phyloP scores from a whole-genome alignment of 768 basidiomycete species.

The Boletus reticulatus region DNA sequence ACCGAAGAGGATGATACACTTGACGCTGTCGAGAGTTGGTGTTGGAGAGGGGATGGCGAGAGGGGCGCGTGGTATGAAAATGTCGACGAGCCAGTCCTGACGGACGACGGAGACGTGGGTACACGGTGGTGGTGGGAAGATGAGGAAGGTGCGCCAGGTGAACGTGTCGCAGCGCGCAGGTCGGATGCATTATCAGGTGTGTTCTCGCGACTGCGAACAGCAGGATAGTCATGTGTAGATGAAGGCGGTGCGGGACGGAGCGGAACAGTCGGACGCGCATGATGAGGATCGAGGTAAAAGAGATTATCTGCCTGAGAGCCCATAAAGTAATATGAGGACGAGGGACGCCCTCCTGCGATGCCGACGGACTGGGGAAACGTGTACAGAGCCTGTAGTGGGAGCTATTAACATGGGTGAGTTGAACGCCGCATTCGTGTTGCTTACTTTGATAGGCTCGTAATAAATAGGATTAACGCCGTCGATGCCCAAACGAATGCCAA shows the following conservation, averaged over 20 bases:
- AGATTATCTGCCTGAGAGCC: constrained; percentile 87
- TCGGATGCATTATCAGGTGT: constrained; percentile 34
- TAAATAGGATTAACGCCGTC: constrained; percentile 96
- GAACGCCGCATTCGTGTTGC: constrained; percentile 7
- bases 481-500: constrained; percentile 84
- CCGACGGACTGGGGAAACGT: constrained; percentile 95
- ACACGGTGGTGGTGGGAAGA: constrained; percentile 32
- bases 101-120: constrained; percentile 53
- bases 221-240: constrained; percentile 22
- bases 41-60: constrained; percentile 65
- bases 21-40: constrained; percentile 53
- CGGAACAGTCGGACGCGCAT: constrained; percentile 74
- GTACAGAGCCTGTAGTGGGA: constrained; percentile 62
- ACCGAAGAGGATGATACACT: constrained; percentile 29
- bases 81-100: constrained; percentile 45
- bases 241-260: constrained; percentile 50
- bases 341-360: constrained; percentile 94
- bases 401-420: not conserved
- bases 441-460: constrained; percentile 78
- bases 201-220: constrained; percentile 24
- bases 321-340: constrained; percentile 98
- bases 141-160: constrained; percentile 18
- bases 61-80: constrained; percentile 58
- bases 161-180: constrained; percentile 23
- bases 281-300: constrained; percentile 79